Conservation (phyloP, 1,139 yeast species). For the Yamadazyma aaseri region DNA sequence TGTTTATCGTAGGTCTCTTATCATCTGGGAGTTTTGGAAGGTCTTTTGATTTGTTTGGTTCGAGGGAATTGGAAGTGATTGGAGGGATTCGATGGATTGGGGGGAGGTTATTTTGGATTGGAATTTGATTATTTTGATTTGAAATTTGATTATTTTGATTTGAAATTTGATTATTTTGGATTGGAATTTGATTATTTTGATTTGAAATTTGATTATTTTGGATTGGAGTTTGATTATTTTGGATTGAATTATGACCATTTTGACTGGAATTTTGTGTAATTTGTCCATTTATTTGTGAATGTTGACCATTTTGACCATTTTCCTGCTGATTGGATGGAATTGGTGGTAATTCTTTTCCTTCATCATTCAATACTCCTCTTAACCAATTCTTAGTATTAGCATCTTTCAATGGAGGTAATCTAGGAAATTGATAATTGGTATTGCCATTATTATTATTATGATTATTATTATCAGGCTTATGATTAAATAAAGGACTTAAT, state of each 20-base stretch:
- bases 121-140: no score
- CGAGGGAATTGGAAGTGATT: no score
- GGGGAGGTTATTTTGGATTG: no score
- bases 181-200: no score
- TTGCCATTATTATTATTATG: slow-evolving; percentile 1
- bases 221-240: background rate
- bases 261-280: background rate
- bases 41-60: slow-evolving; percentile 9
- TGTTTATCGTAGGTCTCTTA: slow-evolving; percentile 37
- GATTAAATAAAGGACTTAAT: slow-evolving; percentile 43
- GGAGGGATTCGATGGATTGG: no score
- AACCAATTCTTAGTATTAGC: slow-evolving; percentile 16
- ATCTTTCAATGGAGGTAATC: slow-evolving; percentile 1
- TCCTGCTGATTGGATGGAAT: background rate
- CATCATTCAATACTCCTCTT: slow-evolving; percentile 18
- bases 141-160: no score
- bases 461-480: slow-evolving; percentile 10
- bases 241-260: background rate
- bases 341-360: slow-evolving; percentile 1
- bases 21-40: background rate
- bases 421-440: slow-evolving; percentile 4
- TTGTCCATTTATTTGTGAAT: no score
- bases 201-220: no score
- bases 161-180: no score
- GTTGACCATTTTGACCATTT: slow-evolving; percentile 1